A percentile compares a stretch with the other conserved stretches of the same genome.
Conservation (phyloP, 1,284 basidiomycete species). For the Boletellus deceptivus region DNA sequence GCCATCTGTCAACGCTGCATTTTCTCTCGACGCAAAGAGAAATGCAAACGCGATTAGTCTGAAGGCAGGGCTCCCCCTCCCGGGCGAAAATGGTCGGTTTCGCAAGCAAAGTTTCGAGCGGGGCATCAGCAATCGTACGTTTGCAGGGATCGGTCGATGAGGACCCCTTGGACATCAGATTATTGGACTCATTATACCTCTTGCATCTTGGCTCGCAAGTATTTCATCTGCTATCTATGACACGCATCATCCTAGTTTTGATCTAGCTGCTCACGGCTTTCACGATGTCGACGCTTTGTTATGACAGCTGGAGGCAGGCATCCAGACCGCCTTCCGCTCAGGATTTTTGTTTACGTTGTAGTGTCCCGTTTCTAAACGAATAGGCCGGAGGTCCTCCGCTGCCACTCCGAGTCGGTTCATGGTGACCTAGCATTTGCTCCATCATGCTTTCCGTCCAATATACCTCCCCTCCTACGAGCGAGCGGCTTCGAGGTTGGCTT, state of each 20-base stretch:
- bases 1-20: constrained; percentile 60
- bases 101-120: constrained; percentile 46
- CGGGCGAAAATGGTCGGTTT: constrained; percentile 42
- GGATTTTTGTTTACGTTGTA: too few species aligned
- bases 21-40: constrained; percentile 48
- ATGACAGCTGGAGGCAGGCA: background rate
- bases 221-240: background rate
- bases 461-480: too few species aligned
- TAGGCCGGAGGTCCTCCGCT: too few species aligned
- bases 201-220: too few species aligned
- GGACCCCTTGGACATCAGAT: too few species aligned
- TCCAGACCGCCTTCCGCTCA: too few species aligned
- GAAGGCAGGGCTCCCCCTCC: constrained; percentile 24
- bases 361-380: too few species aligned
- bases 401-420: too few species aligned
- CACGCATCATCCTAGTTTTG: constrained; percentile 13
- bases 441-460: too few species aligned
- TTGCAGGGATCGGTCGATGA: constrained; percentile 33
- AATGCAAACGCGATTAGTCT: constrained; percentile 43
- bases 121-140: constrained; percentile 43
- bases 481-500: too few species aligned
- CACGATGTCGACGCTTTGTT: constrained; percentile 3
- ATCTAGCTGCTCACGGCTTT: constrained; percentile 4
- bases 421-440: too few species aligned
- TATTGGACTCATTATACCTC: too few species aligned